Conservation (phyloP, 495 filamentous ascomycete species). For the Penicillium chermesinum region DNA sequence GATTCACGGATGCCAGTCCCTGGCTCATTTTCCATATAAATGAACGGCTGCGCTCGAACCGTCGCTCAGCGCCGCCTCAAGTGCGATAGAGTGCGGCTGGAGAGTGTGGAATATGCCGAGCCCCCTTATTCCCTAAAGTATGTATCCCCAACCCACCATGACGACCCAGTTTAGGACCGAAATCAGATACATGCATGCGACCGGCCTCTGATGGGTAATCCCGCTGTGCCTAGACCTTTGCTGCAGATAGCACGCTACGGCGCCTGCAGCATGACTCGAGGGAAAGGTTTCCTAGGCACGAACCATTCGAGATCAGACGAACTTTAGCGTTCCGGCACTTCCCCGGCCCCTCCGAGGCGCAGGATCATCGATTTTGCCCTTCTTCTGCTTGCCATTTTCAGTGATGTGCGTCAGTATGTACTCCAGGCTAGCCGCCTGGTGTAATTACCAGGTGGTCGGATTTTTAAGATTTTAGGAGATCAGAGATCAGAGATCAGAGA, state of each 20-base stretch:
- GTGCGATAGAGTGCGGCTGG: too few species aligned
- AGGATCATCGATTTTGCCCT: slow-evolving; percentile 7
- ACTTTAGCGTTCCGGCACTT: slow-evolving; percentile 15
- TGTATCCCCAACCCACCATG: not conserved
- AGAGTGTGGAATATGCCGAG: not conserved
- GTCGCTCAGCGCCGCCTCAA: not conserved
- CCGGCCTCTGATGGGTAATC: slow-evolving; percentile 1
- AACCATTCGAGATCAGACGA: slow-evolving; percentile 20
- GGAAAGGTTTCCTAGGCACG: slow-evolving; percentile 12
- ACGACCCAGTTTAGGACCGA: slow-evolving; percentile 3
- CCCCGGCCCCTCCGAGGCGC: slow-evolving; percentile 16
- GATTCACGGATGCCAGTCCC: not conserved
- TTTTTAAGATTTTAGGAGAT: slow-evolving; percentile 14
- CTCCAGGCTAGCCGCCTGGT: slow-evolving; percentile 13
- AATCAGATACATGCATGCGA: slow-evolving; percentile 11
- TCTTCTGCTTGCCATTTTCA: slow-evolving; percentile 17
- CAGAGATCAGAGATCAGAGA: slow-evolving; percentile 12
- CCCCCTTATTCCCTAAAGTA: not conserved
- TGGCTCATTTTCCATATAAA: not conserved
- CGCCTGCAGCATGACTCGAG: slow-evolving; percentile 15
- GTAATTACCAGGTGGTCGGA: not conserved
- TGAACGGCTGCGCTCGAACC: not conserved
- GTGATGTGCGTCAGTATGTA: slow-evolving; percentile 18
- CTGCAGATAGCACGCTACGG: slow-evolving; percentile 19
- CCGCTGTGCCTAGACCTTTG: slow-evolving; percentile 20